Percentiles rank a stretch among this genome's conserved stretches.
phyloP scores from a whole-genome alignment of 352 stramenopile species.

The Globisporangium orthogonon region DNA sequence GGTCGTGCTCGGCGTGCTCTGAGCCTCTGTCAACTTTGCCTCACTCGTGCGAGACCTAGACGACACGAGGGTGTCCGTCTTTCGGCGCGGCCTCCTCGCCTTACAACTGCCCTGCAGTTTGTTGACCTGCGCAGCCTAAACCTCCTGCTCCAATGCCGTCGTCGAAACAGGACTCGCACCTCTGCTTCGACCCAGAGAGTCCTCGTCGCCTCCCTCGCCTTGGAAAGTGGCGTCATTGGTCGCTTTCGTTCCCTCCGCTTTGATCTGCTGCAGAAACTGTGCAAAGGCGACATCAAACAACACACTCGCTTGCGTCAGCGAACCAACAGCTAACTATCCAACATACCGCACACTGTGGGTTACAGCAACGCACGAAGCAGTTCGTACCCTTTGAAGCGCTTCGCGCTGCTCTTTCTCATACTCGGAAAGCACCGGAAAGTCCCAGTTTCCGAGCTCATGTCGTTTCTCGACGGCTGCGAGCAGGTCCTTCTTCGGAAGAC shows the following conservation, averaged over 20 bases:
- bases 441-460: constrained; percentile 52
- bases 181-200: not conserved
- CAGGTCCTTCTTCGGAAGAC: constrained; percentile 22
- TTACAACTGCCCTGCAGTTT: not conserved
- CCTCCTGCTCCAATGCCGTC: not conserved
- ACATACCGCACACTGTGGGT: too few species aligned
- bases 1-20: not conserved
- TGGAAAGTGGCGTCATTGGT: not conserved
- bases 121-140: not conserved
- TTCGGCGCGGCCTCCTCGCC: not conserved
- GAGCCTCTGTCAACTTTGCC: not conserved
- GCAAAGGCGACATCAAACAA: not conserved
- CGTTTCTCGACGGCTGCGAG: constrained; percentile 29
- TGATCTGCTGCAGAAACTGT: constrained; percentile 5
- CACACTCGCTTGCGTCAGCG: not conserved
- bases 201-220: not conserved
- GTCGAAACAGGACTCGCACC: not conserved
- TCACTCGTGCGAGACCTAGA: not conserved
- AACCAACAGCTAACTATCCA: not conserved
- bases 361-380: not conserved
- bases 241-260: not conserved
- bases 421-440: constrained; percentile 39
- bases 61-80: not conserved
- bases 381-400: constrained; percentile 29
- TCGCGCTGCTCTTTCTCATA: constrained; percentile 21